Percentiles rank a stretch among this genome's conserved stretches.
Conservation (phyloP, 352 stramenopile genomes). For the Phytophthora syringae region DNA sequence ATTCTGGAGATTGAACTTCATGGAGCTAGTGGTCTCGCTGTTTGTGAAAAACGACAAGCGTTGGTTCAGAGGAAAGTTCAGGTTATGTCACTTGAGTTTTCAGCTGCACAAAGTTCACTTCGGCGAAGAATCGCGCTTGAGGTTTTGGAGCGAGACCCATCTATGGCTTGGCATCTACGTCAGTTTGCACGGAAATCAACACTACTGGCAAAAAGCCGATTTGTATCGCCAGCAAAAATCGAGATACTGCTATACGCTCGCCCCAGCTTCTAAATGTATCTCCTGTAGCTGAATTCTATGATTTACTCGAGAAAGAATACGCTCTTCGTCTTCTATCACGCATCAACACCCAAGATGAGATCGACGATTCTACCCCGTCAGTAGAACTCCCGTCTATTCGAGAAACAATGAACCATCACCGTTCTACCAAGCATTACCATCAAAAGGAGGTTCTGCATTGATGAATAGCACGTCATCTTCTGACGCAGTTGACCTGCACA, state of each 20-base stretch:
- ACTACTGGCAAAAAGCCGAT: constrained; percentile 13
- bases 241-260: constrained; percentile 8
- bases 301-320: constrained; percentile 40
- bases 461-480: constrained; percentile 1
- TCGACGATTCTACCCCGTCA: constrained; percentile 8
- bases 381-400: constrained; percentile 11
- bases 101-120: constrained; percentile 24
- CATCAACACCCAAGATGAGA: constrained; percentile 4
- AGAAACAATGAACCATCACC: constrained; percentile 7
- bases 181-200: constrained; percentile 28
- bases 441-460: constrained; percentile 8
- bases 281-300: constrained; percentile 54
- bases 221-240: constrained; percentile 1
- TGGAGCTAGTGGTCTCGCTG: constrained; percentile 58
- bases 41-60: constrained; percentile 17
- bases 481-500: constrained; percentile 47
- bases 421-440: constrained; percentile 11
- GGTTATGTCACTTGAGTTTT: constrained; percentile 48
- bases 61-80: constrained; percentile 32
- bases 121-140: constrained; percentile 37
- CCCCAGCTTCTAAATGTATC: background rate
- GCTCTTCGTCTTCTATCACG: constrained; percentile 8
- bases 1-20: constrained; percentile 64
- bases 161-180: constrained; percentile 37
- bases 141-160: constrained; percentile 50